phyloP scores from a whole-genome alignment of 73 alveolate genomes.

The Tetrahymena borealis region DNA sequence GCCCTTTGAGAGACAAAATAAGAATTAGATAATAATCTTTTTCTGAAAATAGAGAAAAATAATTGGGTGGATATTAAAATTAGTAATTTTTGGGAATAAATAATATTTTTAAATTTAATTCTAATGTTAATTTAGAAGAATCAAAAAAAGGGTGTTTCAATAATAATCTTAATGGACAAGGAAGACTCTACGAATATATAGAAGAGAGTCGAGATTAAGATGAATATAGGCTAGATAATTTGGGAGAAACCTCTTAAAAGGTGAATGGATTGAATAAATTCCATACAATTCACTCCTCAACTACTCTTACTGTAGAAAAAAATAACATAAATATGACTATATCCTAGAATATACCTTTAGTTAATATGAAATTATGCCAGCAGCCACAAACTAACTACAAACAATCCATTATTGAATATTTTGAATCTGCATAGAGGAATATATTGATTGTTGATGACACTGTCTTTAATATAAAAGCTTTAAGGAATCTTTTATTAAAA shows the following conservation, averaged over 20 bases:
- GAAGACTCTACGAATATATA: not conserved
- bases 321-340: not conserved
- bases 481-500: not conserved
- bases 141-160: not conserved
- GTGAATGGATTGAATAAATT: not conserved
- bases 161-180: not conserved
- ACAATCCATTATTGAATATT: not conserved
- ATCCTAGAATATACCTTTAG: not conserved
- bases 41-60: not conserved
- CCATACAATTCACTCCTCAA: not conserved
- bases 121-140: not conserved
- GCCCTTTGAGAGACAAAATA: not conserved
- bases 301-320: not conserved
- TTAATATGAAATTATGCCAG: not conserved
- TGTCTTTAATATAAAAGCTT: conserved; percentile 21
- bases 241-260: not conserved
- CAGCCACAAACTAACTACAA: not conserved
- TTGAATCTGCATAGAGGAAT: not conserved
- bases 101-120: not conserved
- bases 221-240: not conserved
- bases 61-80: not conserved
- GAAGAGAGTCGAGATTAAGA: not conserved
- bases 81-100: not conserved
- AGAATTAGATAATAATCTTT: not conserved
- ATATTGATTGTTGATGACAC: conserved; percentile 35